A percentile compares a stretch with the other conserved stretches of the same genome.
These are phyloP conservation scores for Pulveroboletus sp. DNA, from an alignment of 1,284 basidiomycete genomes.

Conservation along the genomic window DNA sequence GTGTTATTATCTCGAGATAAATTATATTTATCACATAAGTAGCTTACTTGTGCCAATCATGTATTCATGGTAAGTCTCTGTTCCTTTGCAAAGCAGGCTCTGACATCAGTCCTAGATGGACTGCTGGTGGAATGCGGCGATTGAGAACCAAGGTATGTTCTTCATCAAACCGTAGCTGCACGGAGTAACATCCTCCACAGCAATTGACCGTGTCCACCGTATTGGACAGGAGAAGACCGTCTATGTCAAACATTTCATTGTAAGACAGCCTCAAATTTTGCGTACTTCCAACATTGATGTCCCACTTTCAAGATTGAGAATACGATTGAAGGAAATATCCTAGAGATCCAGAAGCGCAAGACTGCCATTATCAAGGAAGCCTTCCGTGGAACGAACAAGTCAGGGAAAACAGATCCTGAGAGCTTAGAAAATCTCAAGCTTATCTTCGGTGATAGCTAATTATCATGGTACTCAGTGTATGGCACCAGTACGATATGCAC, in stretches of 20 bases:
- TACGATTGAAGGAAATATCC: constrained; percentile 80
- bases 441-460: constrained; percentile 21
- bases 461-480: background rate
- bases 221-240: constrained; percentile 86
- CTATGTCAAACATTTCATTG: constrained; percentile 90
- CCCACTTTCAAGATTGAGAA: constrained; percentile 71
- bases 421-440: constrained; percentile 67
- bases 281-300: constrained; percentile 4
- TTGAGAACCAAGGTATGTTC: constrained; percentile 80
- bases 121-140: constrained; percentile 94
- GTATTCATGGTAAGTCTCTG: constrained; percentile 75
- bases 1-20: constrained; percentile 4
- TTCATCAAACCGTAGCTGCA: constrained; percentile 3
- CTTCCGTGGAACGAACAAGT: constrained; percentile 53
- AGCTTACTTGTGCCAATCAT: constrained; percentile 78
- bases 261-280: constrained; percentile 40
- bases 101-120: constrained; percentile 69
- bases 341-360: constrained; percentile 89
- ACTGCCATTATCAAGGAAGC: constrained; percentile 83
- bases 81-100: background rate
- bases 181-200: constrained; percentile 40
- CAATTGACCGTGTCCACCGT: constrained; percentile 79
- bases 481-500: no score
- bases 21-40: constrained; percentile 12
- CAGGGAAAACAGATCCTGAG: constrained; percentile 54